A percentile compares a stretch with the other conserved stretches of the same genome.
These are phyloP conservation scores for Hyparrhenia diplandra DNA, from an alignment of 176 grass and related monocot species.

Conservation along the genomic window DNA sequence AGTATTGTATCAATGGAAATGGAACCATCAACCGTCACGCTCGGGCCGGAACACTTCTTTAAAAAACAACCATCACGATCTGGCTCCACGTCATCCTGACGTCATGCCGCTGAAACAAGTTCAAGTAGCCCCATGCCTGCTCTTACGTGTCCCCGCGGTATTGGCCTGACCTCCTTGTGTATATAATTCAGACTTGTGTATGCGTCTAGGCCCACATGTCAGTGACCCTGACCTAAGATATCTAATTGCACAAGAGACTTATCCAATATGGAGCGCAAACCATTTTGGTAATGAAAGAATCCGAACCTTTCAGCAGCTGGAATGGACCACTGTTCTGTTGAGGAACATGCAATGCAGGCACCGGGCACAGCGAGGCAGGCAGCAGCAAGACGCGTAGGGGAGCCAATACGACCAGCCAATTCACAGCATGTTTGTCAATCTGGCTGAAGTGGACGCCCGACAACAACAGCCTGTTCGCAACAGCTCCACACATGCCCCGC, in stretches of 20 bases:
- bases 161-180: too few relatives aligned
- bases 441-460: conserved; percentile 24
- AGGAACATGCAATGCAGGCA: not conserved
- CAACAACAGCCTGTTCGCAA: conserved; percentile 41
- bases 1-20: not conserved
- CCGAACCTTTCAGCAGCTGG: not conserved
- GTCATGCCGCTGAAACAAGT: not conserved
- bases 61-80: too few relatives aligned
- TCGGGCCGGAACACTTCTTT: too few relatives aligned
- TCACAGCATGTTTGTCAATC: conserved; percentile 9
- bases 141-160: not conserved
- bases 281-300: not conserved
- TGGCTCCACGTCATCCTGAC: too few relatives aligned
- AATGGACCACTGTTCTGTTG: not conserved
- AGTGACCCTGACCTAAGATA: too few relatives aligned
- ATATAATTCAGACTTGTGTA: too few relatives aligned
- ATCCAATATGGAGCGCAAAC: not conserved
- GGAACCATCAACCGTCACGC: too few relatives aligned
- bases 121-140: not conserved
- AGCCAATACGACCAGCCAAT: conserved; percentile 2
- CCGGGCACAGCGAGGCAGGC: not conserved
- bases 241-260: too few relatives aligned
- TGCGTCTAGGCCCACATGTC: too few relatives aligned
- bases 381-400: conserved; percentile 5
- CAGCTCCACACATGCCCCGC: not conserved